These are phyloP conservation scores for Bothriochloa decipiens DNA, from an alignment of 176 grass and related monocot species.

Conservation along the genomic window DNA sequence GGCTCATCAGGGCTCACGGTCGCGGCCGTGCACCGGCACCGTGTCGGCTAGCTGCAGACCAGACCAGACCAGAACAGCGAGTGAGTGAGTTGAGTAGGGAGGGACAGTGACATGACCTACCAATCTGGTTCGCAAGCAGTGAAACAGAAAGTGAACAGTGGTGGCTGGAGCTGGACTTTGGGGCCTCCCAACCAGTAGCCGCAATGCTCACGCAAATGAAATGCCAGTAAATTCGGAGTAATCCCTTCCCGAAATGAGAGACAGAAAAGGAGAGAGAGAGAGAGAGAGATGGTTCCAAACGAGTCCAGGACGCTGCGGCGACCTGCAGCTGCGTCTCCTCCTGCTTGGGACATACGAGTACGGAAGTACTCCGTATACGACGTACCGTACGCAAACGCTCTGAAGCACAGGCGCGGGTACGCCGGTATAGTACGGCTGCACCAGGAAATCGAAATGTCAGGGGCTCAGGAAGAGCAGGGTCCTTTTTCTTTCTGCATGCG, in stretches of 20 bases:
- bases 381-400: too few species aligned
- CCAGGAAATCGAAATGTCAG: neutral
- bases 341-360: neutral
- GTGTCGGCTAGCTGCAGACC: neutral
- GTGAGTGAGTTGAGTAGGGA: neutral
- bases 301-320: conserved; percentile 2
- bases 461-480: too few species aligned
- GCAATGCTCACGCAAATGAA: too few species aligned
- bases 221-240: neutral
- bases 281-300: neutral
- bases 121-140: neutral
- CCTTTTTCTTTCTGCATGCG: too few species aligned
- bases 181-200: too few species aligned
- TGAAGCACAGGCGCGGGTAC: neutral
- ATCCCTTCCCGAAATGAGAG: neutral
- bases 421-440: neutral
- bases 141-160: neutral
- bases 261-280: too few species aligned
- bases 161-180: too few species aligned
- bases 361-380: too few species aligned
- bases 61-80: neutral
- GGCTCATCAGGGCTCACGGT: neutral
- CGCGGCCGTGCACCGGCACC: too few species aligned
- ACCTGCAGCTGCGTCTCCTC: neutral
- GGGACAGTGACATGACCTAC: neutral